phyloP scores from a whole-genome alignment of 2,329 filamentous ascomycete genomes.

The Fusarium sp. region DNA sequence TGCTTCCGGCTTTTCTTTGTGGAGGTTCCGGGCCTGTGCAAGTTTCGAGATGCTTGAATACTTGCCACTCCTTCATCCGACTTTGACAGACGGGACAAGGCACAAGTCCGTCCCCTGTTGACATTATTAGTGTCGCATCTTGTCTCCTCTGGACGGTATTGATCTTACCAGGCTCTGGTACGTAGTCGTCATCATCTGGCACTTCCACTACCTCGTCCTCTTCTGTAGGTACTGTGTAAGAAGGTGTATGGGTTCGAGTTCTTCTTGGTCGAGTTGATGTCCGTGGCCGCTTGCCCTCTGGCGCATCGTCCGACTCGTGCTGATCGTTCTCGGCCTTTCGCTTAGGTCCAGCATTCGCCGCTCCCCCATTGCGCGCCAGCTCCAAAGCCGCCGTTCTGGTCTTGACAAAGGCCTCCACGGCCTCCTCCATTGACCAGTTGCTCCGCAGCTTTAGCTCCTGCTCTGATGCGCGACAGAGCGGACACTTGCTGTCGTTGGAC shows the following conservation, averaged over 20 bases:
- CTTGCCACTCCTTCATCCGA: constrained; percentile 82
- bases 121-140: constrained; percentile 21
- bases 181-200: constrained; percentile 48
- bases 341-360: constrained; percentile 56
- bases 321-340: constrained; percentile 59
- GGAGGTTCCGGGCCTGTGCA: constrained; percentile 58
- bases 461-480: constrained; percentile 81
- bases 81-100: constrained; percentile 84
- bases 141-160: neutral
- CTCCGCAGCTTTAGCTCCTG: constrained; percentile 87
- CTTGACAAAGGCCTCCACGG: constrained; percentile 81
- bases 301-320: constrained; percentile 43
- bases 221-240: constrained; percentile 23
- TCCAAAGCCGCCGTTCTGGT: constrained; percentile 72
- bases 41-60: constrained; percentile 85
- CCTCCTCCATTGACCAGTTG: constrained; percentile 87
- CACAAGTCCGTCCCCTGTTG: constrained; percentile 78
- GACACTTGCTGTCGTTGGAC: constrained; percentile 86
- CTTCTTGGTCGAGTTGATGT: constrained; percentile 64
- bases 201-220: constrained; percentile 42
- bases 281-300: constrained; percentile 62
- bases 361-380: constrained; percentile 64
- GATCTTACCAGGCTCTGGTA: constrained; percentile 44
- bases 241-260: constrained; percentile 52
- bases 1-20: constrained; percentile 11